phyloP scores from a whole-genome alignment of 257 asterid genomes.

The Primulina tabacum region DNA sequence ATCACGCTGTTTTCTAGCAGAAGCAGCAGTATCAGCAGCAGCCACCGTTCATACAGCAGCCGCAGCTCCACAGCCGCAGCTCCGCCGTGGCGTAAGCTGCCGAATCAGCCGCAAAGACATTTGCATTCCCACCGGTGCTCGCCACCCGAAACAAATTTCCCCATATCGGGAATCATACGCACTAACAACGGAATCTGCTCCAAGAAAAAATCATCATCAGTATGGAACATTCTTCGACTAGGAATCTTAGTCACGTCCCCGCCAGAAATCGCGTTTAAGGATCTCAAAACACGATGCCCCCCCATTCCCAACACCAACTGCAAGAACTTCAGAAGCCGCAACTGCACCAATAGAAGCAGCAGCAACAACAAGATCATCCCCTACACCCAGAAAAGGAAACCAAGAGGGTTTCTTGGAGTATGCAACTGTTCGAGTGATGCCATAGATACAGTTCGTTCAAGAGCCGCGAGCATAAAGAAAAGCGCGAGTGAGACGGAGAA shows the following conservation, averaged over 20 bases:
- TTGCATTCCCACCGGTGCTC: conserved; percentile 87
- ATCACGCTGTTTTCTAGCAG: conserved; percentile 52
- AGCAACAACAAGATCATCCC: conserved; percentile 20
- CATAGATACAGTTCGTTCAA: conserved; percentile 45
- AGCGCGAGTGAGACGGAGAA: conserved; percentile 32
- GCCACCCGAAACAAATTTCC: conserved; percentile 48
- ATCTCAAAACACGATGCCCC: conserved; percentile 42
- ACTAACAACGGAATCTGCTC: conserved; percentile 3
- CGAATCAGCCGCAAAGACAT: conserved; percentile 37
- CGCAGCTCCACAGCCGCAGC: conserved; percentile 27
- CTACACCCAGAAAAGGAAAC: conserved; percentile 34
- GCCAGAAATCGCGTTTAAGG: conserved; percentile 62
- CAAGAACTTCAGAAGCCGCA: conserved; percentile 42
- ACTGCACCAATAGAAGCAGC: conserved; percentile 40
- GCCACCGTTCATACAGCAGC: conserved; percentile 62
- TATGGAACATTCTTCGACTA: conserved; percentile 58
- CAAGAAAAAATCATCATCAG: conserved; percentile 35
- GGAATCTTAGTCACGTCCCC: conserved; percentile 44
- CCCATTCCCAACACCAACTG: conserved; percentile 5
- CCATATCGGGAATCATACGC: conserved; percentile 16
- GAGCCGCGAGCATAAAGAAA: conserved; percentile 29
- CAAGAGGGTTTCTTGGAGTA: conserved; percentile 38
- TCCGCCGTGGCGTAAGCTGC: conserved; percentile 3
- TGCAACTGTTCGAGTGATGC: conserved; percentile 61
- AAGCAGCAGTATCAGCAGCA: conserved; percentile 72